A percentile compares a stretch with the other conserved stretches of the same genome.
Conservation (phyloP, 148 eudicot genomes). For the Gaultheria prostrata region DNA sequence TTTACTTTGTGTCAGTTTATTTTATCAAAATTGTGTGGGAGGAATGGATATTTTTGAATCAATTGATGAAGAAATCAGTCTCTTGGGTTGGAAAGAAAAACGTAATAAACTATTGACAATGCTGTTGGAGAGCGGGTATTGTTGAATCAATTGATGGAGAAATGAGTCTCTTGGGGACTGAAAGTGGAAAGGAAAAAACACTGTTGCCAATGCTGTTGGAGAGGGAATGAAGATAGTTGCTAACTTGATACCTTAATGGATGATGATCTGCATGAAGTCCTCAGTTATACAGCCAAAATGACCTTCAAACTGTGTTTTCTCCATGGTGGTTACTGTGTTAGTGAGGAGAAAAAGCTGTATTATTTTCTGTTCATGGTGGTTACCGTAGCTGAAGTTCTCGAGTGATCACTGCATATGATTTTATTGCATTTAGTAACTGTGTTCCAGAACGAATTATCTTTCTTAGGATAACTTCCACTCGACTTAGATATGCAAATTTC, state of each 20-base stretch:
- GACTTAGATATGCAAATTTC: not conserved
- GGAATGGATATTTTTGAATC: not conserved
- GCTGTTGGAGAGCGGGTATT: no score
- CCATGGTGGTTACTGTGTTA: not conserved
- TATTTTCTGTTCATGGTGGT: not conserved
- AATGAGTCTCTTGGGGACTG: not conserved
- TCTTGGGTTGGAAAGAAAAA: no score
- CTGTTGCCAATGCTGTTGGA: not conserved
- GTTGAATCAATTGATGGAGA: not conserved
- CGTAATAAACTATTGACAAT: no score
- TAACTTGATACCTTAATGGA: not conserved
- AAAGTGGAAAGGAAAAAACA: not conserved
- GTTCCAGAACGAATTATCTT: not conserved
- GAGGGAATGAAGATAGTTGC: constrained; percentile 1
- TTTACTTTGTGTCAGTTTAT: not conserved
- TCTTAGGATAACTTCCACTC: not conserved
- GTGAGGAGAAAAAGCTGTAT: not conserved
- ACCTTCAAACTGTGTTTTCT: not conserved
- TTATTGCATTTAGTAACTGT: not conserved
- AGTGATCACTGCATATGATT: not conserved
- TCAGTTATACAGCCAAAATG: not conserved
- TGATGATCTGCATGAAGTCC: not conserved
- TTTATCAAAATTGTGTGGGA: not conserved
- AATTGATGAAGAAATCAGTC: no score
- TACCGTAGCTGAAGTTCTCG: not conserved